Base-by-base conservation (phyloP, 176 grass and related monocot species). In the Metroxylon sagu region DNA sequence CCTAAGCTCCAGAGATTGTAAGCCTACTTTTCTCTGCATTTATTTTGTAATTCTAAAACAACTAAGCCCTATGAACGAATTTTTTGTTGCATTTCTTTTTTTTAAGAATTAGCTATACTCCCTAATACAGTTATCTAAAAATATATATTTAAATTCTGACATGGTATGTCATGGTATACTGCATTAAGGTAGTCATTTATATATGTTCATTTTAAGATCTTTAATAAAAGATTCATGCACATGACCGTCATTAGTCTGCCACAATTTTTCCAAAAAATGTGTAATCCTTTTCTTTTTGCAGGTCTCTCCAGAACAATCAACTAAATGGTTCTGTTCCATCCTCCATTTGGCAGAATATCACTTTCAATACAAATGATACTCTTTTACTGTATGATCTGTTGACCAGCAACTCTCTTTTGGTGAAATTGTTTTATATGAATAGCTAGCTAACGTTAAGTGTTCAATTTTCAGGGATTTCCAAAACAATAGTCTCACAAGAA, bases 1-100 rank as follows among this genome's bases (percentile, higher is more conserved):
- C 84, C 78, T 68, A 78, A 85, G 66, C 84, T 98, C 79, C 93
- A 92, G 56, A 59, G 64, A 12, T 57, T 92, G 93, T 98, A 89
- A 98, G 93, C 79, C 2, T 23, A 63, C 17, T 23, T 23, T 56
- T 35, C 23, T 2, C 16, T 56, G 48, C 16, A 23, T 15, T n/a
- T 52, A 17, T 27, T 4, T 65, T 5, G 17, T 5, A 12, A 53
- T 29, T 4, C 30, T 30, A 12, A 53, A 18, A 14, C 10, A 10
- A 12, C 35, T 14, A 43, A 3, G 35, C 35, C 35, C 35, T 12
- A 6, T 43, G 35, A 43, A 43, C 12, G 35, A 10, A 14, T 43
- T 43, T 43, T 14, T 66, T 66, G 16, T 53, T 29, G 16, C 52
- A 3, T 52, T 26, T 52, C 39, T 63, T 48, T 18, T 28, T 18